Base-by-base conservation (phyloP, 495 filamentous ascomycete genomes). In the Penicillium goetzii region DNA sequence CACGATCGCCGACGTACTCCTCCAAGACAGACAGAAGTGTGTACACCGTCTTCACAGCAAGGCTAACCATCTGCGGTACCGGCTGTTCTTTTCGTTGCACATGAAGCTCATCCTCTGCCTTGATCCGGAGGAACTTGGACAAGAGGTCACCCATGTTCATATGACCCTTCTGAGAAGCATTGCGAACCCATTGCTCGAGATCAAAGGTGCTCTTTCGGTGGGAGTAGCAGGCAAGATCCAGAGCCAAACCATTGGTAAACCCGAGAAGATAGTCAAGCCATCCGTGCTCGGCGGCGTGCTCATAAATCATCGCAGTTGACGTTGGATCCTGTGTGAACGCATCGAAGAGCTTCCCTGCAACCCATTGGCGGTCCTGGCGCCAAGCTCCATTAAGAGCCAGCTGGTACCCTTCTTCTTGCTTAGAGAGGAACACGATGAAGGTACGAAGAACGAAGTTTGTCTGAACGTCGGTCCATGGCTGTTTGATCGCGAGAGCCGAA, bases 301-400 rank as follows among this genome's bases (percentile, higher is more conserved):
- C 92, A 64, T 96, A 89, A 33, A 97, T 95, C 28, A 86, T 78
- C 2, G 86, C 84, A n/a, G 97, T 83, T 23, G 87, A 83, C 45
- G 90, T 83, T 0, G 90, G 91, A 68, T 93, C 89, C 65, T 84
- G 80, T 9, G 84, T 88, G 76, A 97, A 94, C 15, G 86, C 83
- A 45, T 95, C 90, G 19, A 92, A 84, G 30, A 99, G 84, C 60
- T 89, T 86, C 63, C 85, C 82, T 1, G 88, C 86, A 23, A 97
- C 88, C 90, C 92, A 97, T 32, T 85, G 80, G 58, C 85, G 89
- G 69, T 98, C 91, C 64, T 91, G 89, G 64, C 89, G 88, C 94
- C 95, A 98, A 4, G 96, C 78, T 61, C 90, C 91, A 72, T 95
- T 85, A 56, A 98, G 83, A 19, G 96, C 93, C 55, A 97, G 92